Evolutionary conservation across 1,139 yeast species (phyloP).

Genomic region (Yamadazyma spencermartinsiae): DNA sequence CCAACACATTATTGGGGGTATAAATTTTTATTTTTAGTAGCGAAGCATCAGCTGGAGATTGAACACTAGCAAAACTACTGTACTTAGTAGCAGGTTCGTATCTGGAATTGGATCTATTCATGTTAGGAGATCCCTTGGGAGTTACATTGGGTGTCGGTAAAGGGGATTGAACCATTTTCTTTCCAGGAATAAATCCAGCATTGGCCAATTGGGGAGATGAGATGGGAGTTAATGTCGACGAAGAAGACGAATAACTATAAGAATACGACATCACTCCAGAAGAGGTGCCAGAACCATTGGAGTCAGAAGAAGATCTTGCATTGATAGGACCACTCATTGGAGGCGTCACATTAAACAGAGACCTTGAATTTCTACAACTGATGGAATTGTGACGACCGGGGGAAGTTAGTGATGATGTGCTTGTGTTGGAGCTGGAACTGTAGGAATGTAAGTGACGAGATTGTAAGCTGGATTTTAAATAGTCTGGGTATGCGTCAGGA

Average conservation of each 20-base stretch:
- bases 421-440: not conserved
- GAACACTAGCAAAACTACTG: not conserved
- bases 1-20: conserved; percentile 14
- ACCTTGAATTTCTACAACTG: not conserved
- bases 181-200: not conserved
- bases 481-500: conserved; percentile 4
- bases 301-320: not conserved
- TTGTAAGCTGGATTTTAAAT: conserved; percentile 1
- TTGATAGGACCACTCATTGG: not conserved
- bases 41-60: not conserved
- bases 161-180: not conserved
- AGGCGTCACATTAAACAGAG: conserved; percentile 3
- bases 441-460: conserved; percentile 1
- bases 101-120: not conserved
- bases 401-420: not conserved
- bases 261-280: conserved; percentile 1
- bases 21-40: conserved; percentile 22
- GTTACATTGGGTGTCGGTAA: conserved; percentile 1
- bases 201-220: conserved; percentile 1
- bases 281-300: conserved; percentile 1
- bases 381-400: not conserved
- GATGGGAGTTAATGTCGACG: conserved; percentile 2
- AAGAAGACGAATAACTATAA: not conserved
- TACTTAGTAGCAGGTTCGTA: not conserved
- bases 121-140: not conserved